These are phyloP conservation scores for Tricharina praecox DNA, from an alignment of 495 filamentous ascomycete genomes.

Conservation along the genomic window DNA sequence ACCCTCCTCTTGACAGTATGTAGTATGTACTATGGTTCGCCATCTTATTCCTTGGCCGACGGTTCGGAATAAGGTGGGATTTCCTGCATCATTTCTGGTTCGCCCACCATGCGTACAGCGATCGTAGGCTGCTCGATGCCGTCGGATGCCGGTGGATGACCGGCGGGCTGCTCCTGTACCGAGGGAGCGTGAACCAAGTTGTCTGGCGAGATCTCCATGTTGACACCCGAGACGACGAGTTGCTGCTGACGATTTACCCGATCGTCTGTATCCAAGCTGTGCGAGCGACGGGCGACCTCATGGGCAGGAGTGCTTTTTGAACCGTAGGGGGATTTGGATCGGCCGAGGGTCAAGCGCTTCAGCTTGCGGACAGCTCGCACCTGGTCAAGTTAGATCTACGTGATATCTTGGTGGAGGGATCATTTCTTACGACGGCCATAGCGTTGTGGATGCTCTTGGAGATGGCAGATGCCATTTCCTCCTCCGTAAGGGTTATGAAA, in stretches of 20 bases:
- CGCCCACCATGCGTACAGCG: too few species aligned
- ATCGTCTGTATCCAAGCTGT: conserved; percentile 29
- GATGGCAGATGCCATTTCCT: conserved; percentile 80
- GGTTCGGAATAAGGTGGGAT: too few species aligned
- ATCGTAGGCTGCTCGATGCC: too few species aligned
- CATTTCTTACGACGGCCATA: conserved; percentile 48
- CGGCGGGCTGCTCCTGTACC: conserved; percentile 4
- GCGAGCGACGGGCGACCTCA: conserved; percentile 27
- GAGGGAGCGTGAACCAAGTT: conserved; percentile 14
- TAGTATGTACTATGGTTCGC: too few species aligned
- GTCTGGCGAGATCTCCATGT: conserved; percentile 15
- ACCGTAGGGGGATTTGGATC: not conserved
- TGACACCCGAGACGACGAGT: conserved; percentile 8
- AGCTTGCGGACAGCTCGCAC: conserved; percentile 87
- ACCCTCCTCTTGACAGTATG: too few species aligned
- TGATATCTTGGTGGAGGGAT: not conserved
- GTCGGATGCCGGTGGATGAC: too few species aligned
- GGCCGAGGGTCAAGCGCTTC: conserved; percentile 37
- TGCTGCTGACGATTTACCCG: conserved; percentile 24
- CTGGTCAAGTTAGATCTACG: conserved; percentile 29
- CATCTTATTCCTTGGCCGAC: too few species aligned
- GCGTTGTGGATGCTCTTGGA: conserved; percentile 72
- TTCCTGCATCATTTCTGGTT: too few species aligned
- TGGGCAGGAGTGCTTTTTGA: not conserved
- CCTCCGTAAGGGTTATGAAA: conserved; percentile 62